Evolutionary conservation across 2,329 filamentous ascomycete species (phyloP).

Genomic region (Emergomyces africanus): DNA sequence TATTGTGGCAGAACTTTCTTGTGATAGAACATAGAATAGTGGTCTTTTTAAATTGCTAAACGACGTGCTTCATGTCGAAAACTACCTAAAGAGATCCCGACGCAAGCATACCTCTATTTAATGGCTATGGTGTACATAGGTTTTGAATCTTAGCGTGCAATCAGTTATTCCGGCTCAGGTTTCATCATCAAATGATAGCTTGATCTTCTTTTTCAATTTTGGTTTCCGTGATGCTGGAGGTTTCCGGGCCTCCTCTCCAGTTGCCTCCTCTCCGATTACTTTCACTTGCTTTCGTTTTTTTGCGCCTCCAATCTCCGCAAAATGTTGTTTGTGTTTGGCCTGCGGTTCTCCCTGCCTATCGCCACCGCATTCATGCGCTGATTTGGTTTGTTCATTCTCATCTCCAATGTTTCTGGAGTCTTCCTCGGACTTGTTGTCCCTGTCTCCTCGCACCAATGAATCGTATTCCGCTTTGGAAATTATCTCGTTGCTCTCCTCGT

Average conservation of each 20-base stretch:
- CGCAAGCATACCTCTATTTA: not conserved
- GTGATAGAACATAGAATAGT: not conserved
- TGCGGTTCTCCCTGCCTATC: constrained; percentile 2
- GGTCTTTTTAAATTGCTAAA: not conserved
- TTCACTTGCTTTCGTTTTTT: constrained; percentile 32
- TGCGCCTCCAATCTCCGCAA: constrained; percentile 28
- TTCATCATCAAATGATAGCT: constrained; percentile 33
- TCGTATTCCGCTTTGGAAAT: constrained; percentile 33
- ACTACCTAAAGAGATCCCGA: not conserved
- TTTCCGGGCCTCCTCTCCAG: constrained; percentile 9
- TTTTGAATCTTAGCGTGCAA: not conserved
- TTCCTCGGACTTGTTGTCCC: constrained; percentile 4
- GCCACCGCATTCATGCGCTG: constrained; percentile 1
- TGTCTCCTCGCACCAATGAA: constrained; percentile 22
- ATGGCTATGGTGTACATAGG: not conserved
- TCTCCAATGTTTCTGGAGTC: constrained; percentile 6
- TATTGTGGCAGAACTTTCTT: not conserved
- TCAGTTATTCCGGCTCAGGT: not conserved
- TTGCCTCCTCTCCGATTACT: constrained; percentile 25
- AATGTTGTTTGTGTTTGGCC: constrained; percentile 27
- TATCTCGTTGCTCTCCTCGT: constrained; percentile 31
- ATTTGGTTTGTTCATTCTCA: constrained; percentile 10
- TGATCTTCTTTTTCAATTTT: constrained; percentile 33
- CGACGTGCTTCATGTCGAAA: not conserved
- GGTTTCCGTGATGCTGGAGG: constrained; percentile 20